Conservation (phyloP, 225 moss, liverwort and hornwort species). For the Sphagnum contortum region DNA sequence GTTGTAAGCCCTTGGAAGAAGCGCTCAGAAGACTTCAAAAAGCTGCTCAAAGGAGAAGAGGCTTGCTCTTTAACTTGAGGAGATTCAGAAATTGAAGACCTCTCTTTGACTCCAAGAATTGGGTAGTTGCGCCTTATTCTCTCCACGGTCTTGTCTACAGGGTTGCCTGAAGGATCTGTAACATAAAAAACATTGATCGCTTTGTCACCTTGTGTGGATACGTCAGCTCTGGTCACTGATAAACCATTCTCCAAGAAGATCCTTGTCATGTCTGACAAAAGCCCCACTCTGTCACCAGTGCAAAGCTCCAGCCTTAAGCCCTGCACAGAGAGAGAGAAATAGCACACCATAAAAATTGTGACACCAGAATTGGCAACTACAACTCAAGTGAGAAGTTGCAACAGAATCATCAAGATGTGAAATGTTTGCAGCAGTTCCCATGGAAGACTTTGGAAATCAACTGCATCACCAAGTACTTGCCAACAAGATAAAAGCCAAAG, state of each 20-base stretch:
- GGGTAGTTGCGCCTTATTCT: slow-evolving; percentile 34
- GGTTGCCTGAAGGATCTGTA: slow-evolving; percentile 32
- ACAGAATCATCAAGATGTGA: too few species aligned
- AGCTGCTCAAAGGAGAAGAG: slow-evolving; percentile 37
- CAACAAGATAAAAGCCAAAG: too few species aligned
- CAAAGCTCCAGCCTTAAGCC: slow-evolving; percentile 46
- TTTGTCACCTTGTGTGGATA: slow-evolving; percentile 40
- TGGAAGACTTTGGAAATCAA: too few species aligned
- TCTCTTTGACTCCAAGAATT: slow-evolving; percentile 25
- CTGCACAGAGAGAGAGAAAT: slow-evolving; percentile 4
- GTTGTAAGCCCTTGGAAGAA: slow-evolving; percentile 36
- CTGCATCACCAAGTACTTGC: too few species aligned
- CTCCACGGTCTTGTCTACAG: slow-evolving; percentile 54
- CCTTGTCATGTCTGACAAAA: slow-evolving; percentile 48
- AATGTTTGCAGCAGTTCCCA: too few species aligned
- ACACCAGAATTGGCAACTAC: too few species aligned
- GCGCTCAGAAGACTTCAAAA: slow-evolving; percentile 43
- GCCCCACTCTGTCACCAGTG: slow-evolving; percentile 48
- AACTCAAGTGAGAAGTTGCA: too few species aligned
- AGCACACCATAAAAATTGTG: too few species aligned
- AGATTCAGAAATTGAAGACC: slow-evolving; percentile 17
- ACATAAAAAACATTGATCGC: slow-evolving; percentile 59
- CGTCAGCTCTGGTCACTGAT: slow-evolving; percentile 49
- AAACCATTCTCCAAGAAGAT: slow-evolving; percentile 49
- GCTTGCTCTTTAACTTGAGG: slow-evolving; percentile 13